A percentile compares a stretch with the other conserved stretches of the same genome.
These are phyloP conservation scores for Penicillium malachiteum DNA, from an alignment of 495 filamentous ascomycete genomes.

Conservation along the genomic window DNA sequence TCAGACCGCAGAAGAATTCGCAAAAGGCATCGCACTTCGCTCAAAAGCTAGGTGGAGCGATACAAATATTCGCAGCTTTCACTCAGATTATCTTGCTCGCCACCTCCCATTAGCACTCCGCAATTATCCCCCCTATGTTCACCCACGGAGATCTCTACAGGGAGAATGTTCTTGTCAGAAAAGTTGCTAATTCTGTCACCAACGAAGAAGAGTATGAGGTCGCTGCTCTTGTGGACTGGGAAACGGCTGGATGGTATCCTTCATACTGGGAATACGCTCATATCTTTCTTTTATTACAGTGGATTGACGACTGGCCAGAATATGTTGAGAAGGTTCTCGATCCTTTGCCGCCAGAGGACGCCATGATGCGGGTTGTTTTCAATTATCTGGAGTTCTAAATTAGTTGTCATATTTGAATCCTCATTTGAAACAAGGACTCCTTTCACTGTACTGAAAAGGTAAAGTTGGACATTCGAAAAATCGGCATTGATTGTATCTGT, in stretches of 20 bases:
- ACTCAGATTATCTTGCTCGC: conserved; percentile 33
- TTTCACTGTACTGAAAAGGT: too few species aligned
- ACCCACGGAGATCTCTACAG: conserved; percentile 34
- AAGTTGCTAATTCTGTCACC: conserved; percentile 14
- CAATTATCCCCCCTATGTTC: conserved; percentile 28
- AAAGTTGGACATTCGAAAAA: too few species aligned
- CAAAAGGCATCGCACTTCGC: conserved; percentile 26
- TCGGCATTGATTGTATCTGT: too few species aligned
- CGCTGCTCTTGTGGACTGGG: conserved; percentile 50
- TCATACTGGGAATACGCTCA: conserved; percentile 50
- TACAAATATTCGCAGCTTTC: conserved; percentile 17
- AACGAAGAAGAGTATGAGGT: conserved; percentile 17
- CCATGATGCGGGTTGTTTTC: conserved; percentile 25
- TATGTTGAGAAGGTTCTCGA: conserved; percentile 26
- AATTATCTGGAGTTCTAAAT: conserved; percentile 45
- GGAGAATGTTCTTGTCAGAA: conserved; percentile 33
- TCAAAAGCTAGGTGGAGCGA: conserved; percentile 23
- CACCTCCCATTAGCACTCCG: conserved; percentile 28
- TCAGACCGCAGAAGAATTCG: conserved; percentile 30
- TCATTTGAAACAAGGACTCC: too few species aligned
- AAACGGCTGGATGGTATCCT: conserved; percentile 48
- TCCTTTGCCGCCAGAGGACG: conserved; percentile 23
- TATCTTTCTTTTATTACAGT: conserved; percentile 23
- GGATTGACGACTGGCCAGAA: conserved; percentile 25
- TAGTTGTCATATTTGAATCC: too few species aligned